Percentiles rank a stretch among this genome's conserved stretches.
Evolutionary conservation across 202 grass and related monocot genomes (phyloP).

Genomic region (Digitaria exilis): DNA sequence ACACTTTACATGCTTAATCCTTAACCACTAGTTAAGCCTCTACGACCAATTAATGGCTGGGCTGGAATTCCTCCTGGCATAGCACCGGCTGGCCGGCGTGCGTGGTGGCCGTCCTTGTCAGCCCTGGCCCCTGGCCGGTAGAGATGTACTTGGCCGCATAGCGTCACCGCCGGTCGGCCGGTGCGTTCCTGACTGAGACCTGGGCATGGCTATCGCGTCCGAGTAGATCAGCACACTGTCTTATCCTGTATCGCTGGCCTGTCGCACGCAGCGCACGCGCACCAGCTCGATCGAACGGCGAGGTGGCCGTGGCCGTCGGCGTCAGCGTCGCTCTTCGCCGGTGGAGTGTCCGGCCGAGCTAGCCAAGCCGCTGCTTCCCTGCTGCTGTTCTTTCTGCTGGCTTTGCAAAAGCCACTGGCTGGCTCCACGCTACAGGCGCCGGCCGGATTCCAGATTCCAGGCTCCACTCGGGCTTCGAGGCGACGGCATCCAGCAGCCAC

Average conservation of each 20-base stretch:
- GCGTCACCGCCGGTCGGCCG: conserved; percentile 10
- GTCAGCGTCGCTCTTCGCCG: not conserved
- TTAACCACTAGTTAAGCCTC: not conserved
- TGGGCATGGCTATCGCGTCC: not conserved
- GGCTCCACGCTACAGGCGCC: not conserved
- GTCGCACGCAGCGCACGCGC: not conserved
- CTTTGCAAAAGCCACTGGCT: conserved; percentile 26
- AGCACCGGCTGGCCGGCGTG: not conserved
- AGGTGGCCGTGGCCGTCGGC: too few species aligned
- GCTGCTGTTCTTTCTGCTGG: too few species aligned
- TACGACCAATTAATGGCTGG: conserved; percentile 10
- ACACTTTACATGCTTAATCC: not conserved
- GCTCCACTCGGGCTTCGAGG: conserved; percentile 16
- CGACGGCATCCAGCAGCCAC: conserved; percentile 17
- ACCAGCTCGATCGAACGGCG: too few species aligned
- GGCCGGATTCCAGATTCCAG: conserved; percentile 44
- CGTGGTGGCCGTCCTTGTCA: conserved; percentile 27
- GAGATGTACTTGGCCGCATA: conserved; percentile 4
- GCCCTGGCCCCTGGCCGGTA: not conserved
- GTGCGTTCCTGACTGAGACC: not conserved
- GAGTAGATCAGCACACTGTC: conserved; percentile 30
- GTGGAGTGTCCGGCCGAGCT: not conserved
- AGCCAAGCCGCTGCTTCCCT: not conserved
- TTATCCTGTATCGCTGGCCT: not conserved
- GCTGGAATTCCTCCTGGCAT: not conserved